Conservation (phyloP, 2,329 filamentous ascomycete species). For the Verticillium dahliae region DNA sequence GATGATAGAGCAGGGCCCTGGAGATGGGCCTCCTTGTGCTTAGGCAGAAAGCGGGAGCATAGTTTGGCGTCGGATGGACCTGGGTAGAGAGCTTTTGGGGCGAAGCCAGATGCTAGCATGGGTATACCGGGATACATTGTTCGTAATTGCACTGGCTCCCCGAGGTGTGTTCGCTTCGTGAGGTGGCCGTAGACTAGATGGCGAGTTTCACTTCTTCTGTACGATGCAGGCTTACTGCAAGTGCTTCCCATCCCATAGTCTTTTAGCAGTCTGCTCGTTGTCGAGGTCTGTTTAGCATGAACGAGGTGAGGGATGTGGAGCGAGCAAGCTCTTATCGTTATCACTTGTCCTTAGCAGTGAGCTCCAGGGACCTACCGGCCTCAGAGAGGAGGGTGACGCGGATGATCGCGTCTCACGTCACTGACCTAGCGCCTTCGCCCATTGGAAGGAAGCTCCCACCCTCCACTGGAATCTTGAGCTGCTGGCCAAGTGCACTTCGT, state of each 20-base stretch:
- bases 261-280: too few species aligned
- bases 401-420: not conserved
- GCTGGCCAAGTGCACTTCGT: not conserved
- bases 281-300: too few species aligned
- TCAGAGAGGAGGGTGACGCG: not conserved
- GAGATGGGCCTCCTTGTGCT: not conserved
- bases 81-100: not conserved
- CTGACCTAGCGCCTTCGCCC: not conserved
- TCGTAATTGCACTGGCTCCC: not conserved
- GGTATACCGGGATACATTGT: not conserved
- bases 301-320: too few species aligned
- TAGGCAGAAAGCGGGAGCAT: not conserved
- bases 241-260: too few species aligned
- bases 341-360: too few species aligned
- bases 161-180: not conserved
- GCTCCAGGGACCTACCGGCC: too few species aligned
- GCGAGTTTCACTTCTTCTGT: too few species aligned
- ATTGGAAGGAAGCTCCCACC: not conserved
- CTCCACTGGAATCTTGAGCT: not conserved
- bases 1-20: too few species aligned
- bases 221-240: too few species aligned
- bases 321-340: too few species aligned
- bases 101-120: not conserved
- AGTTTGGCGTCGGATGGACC: slow-evolving; percentile 1
- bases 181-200: not conserved